Evolutionary conservation across 176 grass and related monocot species (phyloP), one percentile per base, ranked within the genome.

Genomic region (Pharus latifolius): DNA sequence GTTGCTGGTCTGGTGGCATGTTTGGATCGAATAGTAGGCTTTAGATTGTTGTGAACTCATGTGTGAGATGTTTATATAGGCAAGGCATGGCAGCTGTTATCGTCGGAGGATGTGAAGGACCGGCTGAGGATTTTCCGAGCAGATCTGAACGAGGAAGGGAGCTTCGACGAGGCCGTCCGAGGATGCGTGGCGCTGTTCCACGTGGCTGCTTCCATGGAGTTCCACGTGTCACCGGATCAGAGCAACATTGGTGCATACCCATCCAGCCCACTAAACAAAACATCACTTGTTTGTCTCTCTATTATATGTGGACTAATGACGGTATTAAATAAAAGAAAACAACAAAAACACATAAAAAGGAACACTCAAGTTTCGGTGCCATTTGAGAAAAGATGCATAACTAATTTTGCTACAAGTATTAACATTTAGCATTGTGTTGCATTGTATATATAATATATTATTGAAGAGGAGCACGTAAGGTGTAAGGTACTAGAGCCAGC

Each of bases 131-230:
- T 87, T 72, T 96, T 90, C 55, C 70, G 74, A 78, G 88, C 83
- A 73, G 88, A 96, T 85, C 82, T 96, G 66, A 70, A 56, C 47
- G 77, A 90, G 78, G 89, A 89, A 31, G 80, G 86, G 44, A 96
- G 93, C 82, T 96, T 87, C 65, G 89, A 90, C 46, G 83, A 54
- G 24, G 86, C 89, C 46, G 60, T 85, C 18, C 33, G 34, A 7
- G 74, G 77, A 1, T 96, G 93, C 24, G 47, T 68, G 6, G 70
- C 46, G 49, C 43, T 96, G 24, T 84, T 96, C 80, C 93, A 92
- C 64, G 93, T 92, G 45, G 92, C 92, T 19, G 92, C 92, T n/a
- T 89, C 83, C 56, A 96, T 92, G 92, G 86, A 92, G 28, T 75
- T 96, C 58, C 46, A 86, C 55, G 65, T 76, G 25, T n/a, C 88